phyloP scores from a whole-genome alignment of 257 asterid species.

The Plectranthus barbatus region DNA sequence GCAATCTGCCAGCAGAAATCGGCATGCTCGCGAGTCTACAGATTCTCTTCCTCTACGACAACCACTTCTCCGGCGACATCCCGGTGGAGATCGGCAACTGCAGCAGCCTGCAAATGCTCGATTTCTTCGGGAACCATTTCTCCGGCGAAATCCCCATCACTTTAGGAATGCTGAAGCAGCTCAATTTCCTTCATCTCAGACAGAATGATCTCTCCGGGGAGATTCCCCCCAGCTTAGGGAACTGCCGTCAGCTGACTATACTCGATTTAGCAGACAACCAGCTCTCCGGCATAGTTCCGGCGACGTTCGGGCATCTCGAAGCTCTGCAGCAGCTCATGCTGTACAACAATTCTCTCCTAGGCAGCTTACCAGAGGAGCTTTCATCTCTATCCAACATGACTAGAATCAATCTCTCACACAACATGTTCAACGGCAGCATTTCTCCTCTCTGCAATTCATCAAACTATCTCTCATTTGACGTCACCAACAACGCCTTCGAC shows the following conservation, averaged over 20 bases:
- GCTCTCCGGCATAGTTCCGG: slow-evolving; percentile 64
- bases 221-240: slow-evolving; percentile 66
- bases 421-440: slow-evolving; percentile 63
- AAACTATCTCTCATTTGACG: slow-evolving; percentile 67
- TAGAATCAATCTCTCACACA: slow-evolving; percentile 67
- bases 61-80: slow-evolving; percentile 67
- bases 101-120: slow-evolving; percentile 61
- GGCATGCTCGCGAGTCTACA: slow-evolving; percentile 67
- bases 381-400: slow-evolving; percentile 49
- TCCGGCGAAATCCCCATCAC: slow-evolving; percentile 59
- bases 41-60: slow-evolving; percentile 63
- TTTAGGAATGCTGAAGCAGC: slow-evolving; percentile 55
- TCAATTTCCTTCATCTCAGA: slow-evolving; percentile 67
- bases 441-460: slow-evolving; percentile 61
- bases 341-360: slow-evolving; percentile 74
- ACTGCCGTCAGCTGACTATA: slow-evolving; percentile 44
- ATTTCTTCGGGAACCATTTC: slow-evolving; percentile 72
- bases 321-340: slow-evolving; percentile 74
- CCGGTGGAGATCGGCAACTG: slow-evolving; percentile 79
- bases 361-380: slow-evolving; percentile 59
- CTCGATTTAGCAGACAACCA: slow-evolving; percentile 85
- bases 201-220: slow-evolving; percentile 78
- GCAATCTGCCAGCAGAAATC: slow-evolving; percentile 57
- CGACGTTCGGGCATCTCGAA: slow-evolving; percentile 47
- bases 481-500: slow-evolving; percentile 62